Evolutionary conservation across 129 eudicot genomes (phyloP), one percentile per base, ranked within the genome.

Genomic region (Lactuca saligna): DNA sequence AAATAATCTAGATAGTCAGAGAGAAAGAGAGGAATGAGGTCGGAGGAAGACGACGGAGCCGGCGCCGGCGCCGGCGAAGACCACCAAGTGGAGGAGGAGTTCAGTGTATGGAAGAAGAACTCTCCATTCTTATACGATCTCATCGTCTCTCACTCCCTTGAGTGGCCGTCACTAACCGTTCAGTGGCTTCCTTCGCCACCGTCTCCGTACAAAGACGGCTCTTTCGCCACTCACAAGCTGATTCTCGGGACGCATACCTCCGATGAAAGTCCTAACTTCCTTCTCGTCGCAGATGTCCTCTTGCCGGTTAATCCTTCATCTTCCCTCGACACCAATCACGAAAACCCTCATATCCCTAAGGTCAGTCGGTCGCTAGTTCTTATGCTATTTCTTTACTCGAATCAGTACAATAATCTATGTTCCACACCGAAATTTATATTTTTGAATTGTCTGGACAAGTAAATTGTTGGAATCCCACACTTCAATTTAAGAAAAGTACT

Each of bases 151-250:
- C 92, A 87, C 83, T 74, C 95, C 0, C 95, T 93, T 2, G 97
- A 87, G 75, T 93, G 97, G 97, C 99, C 99, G 1, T 93, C 99
- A 12, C 97, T 93, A 79, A 93, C 99, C 74, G 99, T 93, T 37
- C 97, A 93, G 33, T 93, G 97, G 95, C 87, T 89, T 6, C 97
- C 99, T 6, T 81, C 84, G 8, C 53, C 74, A 10, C 90, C 97
- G 0, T 59, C 82, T 6, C 33, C 79, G 12, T 78, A 75, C 79
- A 73, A 65, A 41, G 86, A 87, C 75, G 86, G 80, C 0, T 65
- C 88, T 20, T 81, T 88, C 62, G 81, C 88, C 56, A 75, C 74
- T 8, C 95, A 93, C 70, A 85, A 80, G 54, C 51, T 93, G 79
- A 65, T 93, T 11, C 90, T 93, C 3, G 99, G 97, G 12, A 93